These are phyloP conservation scores for Aspergillus incahuasiensis DNA, from an alignment of 495 filamentous ascomycete species.

Conservation along the genomic window DNA sequence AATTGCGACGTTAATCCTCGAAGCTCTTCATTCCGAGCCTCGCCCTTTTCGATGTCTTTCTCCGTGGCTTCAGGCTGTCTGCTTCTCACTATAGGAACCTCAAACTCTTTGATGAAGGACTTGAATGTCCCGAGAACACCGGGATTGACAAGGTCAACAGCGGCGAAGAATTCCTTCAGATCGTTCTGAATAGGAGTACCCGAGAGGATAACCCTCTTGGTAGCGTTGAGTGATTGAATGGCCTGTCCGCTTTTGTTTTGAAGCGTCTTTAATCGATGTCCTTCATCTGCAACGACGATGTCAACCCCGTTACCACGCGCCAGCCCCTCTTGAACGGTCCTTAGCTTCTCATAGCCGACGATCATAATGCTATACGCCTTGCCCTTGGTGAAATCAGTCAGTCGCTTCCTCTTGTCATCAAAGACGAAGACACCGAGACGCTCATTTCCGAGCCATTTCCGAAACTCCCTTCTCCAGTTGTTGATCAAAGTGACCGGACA, in stretches of 20 bases:
- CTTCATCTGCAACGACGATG: slow-evolving; percentile 79
- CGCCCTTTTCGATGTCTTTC: slow-evolving; percentile 70
- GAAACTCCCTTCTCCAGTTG: slow-evolving; percentile 78
- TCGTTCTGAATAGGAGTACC: slow-evolving; percentile 82
- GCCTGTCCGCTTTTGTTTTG: slow-evolving; percentile 77
- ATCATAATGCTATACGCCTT: slow-evolving; percentile 74
- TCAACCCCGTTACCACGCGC: slow-evolving; percentile 61
- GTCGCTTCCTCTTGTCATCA: slow-evolving; percentile 59
- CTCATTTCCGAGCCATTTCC: slow-evolving; percentile 77
- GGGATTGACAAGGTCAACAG: slow-evolving; percentile 78
- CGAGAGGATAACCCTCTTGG: slow-evolving; percentile 64
- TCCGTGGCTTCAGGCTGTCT: slow-evolving; percentile 64
- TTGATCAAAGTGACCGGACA: slow-evolving; percentile 75
- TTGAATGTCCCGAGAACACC: slow-evolving; percentile 64
- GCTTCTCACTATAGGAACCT: slow-evolving; percentile 66
- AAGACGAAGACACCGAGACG: slow-evolving; percentile 71
- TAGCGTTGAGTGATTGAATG: slow-evolving; percentile 66
- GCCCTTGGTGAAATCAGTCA: slow-evolving; percentile 75
- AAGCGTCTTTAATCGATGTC: slow-evolving; percentile 74
- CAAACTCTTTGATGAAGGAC: slow-evolving; percentile 68
- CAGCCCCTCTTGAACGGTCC: slow-evolving; percentile 63
- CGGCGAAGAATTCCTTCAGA: slow-evolving; percentile 70
- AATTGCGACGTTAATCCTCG: slow-evolving; percentile 63
- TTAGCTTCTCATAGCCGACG: slow-evolving; percentile 75
- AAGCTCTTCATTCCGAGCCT: slow-evolving; percentile 63